These are phyloP conservation scores for Plectosphaerella sp. DNA, from an alignment of 2,329 filamentous ascomycete species.

Conservation along the genomic window DNA sequence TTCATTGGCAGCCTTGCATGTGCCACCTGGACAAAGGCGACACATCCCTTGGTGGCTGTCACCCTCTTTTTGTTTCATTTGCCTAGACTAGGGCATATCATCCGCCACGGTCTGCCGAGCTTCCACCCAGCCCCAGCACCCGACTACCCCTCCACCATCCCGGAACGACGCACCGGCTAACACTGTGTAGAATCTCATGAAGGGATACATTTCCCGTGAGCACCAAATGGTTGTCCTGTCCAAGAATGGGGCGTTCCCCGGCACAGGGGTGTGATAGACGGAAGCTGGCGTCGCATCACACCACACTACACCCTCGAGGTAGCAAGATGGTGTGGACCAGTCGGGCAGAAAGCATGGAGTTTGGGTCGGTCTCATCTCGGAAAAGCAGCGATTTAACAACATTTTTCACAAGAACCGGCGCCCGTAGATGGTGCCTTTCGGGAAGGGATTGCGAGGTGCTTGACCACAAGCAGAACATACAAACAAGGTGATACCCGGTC, in stretches of 20 bases:
- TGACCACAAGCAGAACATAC: too few relatives aligned
- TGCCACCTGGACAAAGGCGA: too few relatives aligned
- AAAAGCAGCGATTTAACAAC: background rate
- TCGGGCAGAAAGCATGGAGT: background rate
- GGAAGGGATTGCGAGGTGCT: too few relatives aligned
- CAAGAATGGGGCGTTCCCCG: conserved; percentile 89
- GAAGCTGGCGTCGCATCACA: background rate
- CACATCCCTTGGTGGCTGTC: too few relatives aligned
- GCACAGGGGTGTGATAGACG: conserved; percentile 62
- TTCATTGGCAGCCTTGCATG: too few relatives aligned
- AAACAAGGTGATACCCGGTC: background rate
- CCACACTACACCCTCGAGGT: background rate
- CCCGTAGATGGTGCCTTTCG: too few relatives aligned
- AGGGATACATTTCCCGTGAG: conserved; percentile 94
- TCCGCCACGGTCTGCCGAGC: too few relatives aligned
- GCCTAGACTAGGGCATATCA: too few relatives aligned
- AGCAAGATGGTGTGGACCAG: background rate
- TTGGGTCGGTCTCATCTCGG: background rate
- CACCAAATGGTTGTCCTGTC: conserved; percentile 87
- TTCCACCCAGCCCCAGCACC: too few relatives aligned
- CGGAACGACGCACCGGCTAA: conserved; percentile 20
- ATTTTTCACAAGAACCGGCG: background rate
- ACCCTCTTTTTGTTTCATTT: too few relatives aligned
- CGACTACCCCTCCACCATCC: too few relatives aligned
- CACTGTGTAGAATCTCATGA: conserved; percentile 75